Evolutionary conservation across 805 yeast species (phyloP).

Genomic region (Candida gorgasii): DNA sequence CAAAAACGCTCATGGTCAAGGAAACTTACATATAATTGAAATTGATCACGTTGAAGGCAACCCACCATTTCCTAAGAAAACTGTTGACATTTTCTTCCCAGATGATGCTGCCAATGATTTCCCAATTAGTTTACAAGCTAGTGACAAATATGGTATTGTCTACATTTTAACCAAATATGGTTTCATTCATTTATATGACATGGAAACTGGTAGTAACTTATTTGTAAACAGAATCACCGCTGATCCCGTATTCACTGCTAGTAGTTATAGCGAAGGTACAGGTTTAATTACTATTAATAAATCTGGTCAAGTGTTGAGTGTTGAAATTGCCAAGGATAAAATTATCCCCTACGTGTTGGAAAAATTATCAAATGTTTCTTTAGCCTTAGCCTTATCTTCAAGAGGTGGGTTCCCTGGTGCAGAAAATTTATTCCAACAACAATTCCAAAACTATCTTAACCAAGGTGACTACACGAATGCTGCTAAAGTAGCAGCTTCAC

Average conservation of each 20-base stretch:
- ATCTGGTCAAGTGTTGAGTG: constrained; percentile 92
- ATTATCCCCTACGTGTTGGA: constrained; percentile 87
- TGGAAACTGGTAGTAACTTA: constrained; percentile 88
- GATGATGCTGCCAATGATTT: constrained; percentile 95
- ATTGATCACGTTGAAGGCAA: constrained; percentile 88
- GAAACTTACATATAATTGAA: constrained; percentile 85
- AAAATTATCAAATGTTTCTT: constrained; percentile 79
- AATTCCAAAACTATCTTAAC: constrained; percentile 80
- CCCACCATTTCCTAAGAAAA: constrained; percentile 85
- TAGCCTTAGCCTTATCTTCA: constrained; percentile 86
- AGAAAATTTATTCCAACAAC: constrained; percentile 85
- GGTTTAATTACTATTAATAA: constrained; percentile 95
- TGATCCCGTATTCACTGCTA: constrained; percentile 90
- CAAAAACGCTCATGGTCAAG: constrained; percentile 71
- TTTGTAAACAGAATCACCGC: constrained; percentile 96
- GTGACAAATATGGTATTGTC: constrained; percentile 81
- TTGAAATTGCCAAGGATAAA: constrained; percentile 80
- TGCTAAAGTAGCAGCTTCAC: constrained; percentile 95
- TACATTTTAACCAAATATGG: constrained; percentile 94
- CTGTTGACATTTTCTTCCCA: constrained; percentile 93
- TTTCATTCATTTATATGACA: constrained; percentile 91
- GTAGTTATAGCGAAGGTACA: constrained; percentile 64
- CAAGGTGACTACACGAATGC: constrained; percentile 90
- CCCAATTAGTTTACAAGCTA: constrained; percentile 89
- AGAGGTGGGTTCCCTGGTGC: constrained; percentile 98